Evolutionary conservation across 306 rosid species (phyloP), one percentile per base, ranked within the genome.

Genomic region (Glycyrrhiza uralensis): DNA sequence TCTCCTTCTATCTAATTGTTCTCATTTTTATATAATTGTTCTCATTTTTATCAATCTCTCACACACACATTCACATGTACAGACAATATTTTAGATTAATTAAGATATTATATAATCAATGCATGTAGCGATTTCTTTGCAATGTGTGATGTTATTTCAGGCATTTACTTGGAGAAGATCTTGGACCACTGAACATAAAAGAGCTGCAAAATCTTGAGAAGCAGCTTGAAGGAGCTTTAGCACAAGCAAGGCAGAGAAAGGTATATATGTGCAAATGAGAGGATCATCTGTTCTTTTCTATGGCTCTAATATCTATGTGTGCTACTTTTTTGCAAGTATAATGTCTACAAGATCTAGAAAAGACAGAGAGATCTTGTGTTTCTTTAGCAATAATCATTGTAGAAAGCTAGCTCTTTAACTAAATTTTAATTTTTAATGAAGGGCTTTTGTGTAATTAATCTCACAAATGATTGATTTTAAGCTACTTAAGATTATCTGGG

Each of bases 91-190:
- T 57, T 41, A 11, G 2, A 33, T 66, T n/a, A n/a, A n/a, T n/a
- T 35, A 32, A 41, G 46, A 12, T 2, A 41, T n/a, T 13, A 39
- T 39, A 13, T 39, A 2, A 12, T n/a, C n/a, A n/a, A n/a, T n/a
- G n/a, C n/a, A n/a, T 5, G 5, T 56, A 56, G 33, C 12, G 29
- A 56, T 28, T 28, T 56, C 5, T 39, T 33, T 52, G 3, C 41
- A n/a, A 45, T 76, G 22, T 23, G 24, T 26, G 39, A 45, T 61
- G 39, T 54, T 9, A 54, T 26, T 33, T 23, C 58, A 91, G 98
- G 91, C 89, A 89, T 77, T 83, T 93, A 86, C 96, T 93, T 63
- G 98, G 98, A 63, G 97, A 93, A 83, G 98, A 93, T 82, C 96
- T 93, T 54, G 98, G 96, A 80, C 92, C 96, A 22, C 68, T 93